Percentiles rank a stretch among this genome's conserved stretches.
Evolutionary conservation across 1,284 basidiomycete genomes (phyloP).

Genomic region (Ceratobasidium sp.): DNA sequence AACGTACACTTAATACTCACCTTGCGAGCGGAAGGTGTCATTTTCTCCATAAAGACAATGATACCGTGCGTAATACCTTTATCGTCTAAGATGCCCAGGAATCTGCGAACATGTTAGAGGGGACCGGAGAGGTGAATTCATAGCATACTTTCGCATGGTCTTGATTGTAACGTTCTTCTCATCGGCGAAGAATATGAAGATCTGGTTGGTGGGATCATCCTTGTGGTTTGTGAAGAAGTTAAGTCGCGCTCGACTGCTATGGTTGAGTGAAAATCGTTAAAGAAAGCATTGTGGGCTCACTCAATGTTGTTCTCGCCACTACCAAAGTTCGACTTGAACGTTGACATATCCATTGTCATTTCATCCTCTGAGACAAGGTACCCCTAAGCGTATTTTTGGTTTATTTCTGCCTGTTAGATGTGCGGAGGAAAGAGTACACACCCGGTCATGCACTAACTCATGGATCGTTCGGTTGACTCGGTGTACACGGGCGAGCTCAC

Average conservation of each 20-base stretch:
- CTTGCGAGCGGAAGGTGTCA: constrained; percentile 97
- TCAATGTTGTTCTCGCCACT: constrained; percentile 74
- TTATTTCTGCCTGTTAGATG: not conserved
- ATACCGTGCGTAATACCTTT: constrained; percentile 92
- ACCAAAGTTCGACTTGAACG: constrained; percentile 78
- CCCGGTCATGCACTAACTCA: constrained; percentile 95
- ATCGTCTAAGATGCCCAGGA: constrained; percentile 89
- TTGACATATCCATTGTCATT: constrained; percentile 84
- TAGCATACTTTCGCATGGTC: constrained; percentile 91
- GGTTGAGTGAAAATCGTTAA: constrained; percentile 1
- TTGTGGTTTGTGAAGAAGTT: constrained; percentile 88
- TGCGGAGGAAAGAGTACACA: constrained; percentile 58
- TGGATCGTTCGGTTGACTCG: constrained; percentile 97
- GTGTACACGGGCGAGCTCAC: constrained; percentile 79
- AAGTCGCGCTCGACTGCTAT: constrained; percentile 83
- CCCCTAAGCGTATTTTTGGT: constrained; percentile 65
- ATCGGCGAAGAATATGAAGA: constrained; percentile 95
- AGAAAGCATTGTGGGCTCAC: constrained; percentile 58
- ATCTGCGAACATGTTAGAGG: constrained; percentile 62
- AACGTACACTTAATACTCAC: constrained; percentile 58
- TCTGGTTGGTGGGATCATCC: constrained; percentile 79
- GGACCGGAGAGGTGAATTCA: constrained; percentile 9
- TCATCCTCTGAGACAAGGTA: constrained; percentile 93
- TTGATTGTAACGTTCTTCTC: constrained; percentile 95
- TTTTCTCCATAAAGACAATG: constrained; percentile 95